phyloP scores from a whole-genome alignment of 2,329 filamentous ascomycete species.

The Trichoderma koningii region DNA sequence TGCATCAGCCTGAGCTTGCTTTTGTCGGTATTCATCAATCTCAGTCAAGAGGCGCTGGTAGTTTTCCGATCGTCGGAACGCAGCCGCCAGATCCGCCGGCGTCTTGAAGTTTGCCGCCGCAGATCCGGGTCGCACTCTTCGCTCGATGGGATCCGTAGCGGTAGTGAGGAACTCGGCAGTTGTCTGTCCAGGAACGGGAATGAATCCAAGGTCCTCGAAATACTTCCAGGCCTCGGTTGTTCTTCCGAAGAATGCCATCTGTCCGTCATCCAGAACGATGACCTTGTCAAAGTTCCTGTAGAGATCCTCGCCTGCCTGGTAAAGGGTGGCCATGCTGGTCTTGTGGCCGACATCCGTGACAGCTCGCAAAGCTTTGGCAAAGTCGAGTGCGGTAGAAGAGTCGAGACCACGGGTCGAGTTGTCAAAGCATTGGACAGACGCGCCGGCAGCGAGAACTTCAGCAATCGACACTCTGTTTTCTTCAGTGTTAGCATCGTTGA shows the following conservation, averaged over 20 bases:
- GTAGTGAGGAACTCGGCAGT: slow-evolving; percentile 66
- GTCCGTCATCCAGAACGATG: slow-evolving; percentile 65
- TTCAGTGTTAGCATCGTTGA: no score
- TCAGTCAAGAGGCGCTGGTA: no score
- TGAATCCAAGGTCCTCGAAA: slow-evolving; percentile 65
- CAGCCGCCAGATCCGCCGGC: no score
- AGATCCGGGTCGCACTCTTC: slow-evolving; percentile 54
- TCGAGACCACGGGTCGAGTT: slow-evolving; percentile 68
- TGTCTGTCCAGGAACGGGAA: not conserved
- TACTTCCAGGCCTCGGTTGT: slow-evolving; percentile 60
- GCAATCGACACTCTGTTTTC: slow-evolving; percentile 59
- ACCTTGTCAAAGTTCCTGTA: slow-evolving; percentile 72
- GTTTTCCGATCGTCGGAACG: no score
- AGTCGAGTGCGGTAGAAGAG: slow-evolving; percentile 59
- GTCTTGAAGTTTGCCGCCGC: slow-evolving; percentile 41
- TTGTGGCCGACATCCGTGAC: slow-evolving; percentile 64
- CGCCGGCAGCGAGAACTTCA: slow-evolving; percentile 61
- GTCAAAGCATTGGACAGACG: slow-evolving; percentile 66
- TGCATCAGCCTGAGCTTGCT: no score
- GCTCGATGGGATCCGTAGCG: slow-evolving; percentile 67
- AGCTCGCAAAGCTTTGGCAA: slow-evolving; percentile 59
- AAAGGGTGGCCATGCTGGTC: slow-evolving; percentile 64
- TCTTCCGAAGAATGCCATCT: slow-evolving; percentile 66
- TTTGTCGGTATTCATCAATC: no score
- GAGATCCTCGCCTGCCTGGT: slow-evolving; percentile 70